Evolutionary conservation across 2,329 filamentous ascomycete species (phyloP), one percentile per base, ranked within the genome.

Genomic region (Zasmidium cellare): DNA sequence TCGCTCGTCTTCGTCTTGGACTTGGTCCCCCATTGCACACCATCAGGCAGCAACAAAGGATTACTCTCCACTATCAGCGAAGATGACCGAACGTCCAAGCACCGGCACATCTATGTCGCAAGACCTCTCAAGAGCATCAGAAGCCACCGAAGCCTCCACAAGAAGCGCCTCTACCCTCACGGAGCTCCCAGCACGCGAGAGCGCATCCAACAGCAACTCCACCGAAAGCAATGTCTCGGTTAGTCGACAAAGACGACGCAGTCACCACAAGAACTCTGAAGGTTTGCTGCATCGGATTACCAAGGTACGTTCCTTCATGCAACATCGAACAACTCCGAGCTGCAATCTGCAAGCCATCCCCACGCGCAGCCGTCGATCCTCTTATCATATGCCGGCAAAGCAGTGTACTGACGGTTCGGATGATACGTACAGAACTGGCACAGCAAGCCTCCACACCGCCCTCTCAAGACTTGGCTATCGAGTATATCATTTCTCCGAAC

Each of bases 401-500:
- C 7, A 7, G 28, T 7, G 7, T 7, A 14, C 35, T 41, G n/a
- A 41, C n/a, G 35, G 5, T n/a, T n/a, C n/a, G n/a, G n/a, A n/a
- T n/a, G n/a, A n/a, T 41, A 11, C 6, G 14, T 16, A 25, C 46
- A 50, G 53, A 51, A 56, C 47, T 49, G 46, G 53, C 25, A 56
- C 46, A 41, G 41, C 53, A 56, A 56, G 47, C 24, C 53, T 56
- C 23, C 31, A 31, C 18, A 56, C 45, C 53, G 49, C 45, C 35
- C 57, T 38, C 45, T 52, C 28, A 50, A 48, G 31, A 45, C 53
- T 53, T 53, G 53, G 53, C 38, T 56, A 51, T 41, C 53, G 49
- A 20, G 20, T 23, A 50, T 63, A 48, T 55, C 61, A 57, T 60
- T 55, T 51, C 51, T 57, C 38, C 45, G 58, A 55, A 55, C 45